Conservation (phyloP, 768 basidiomycete genomes). For the Butyriboletus loyo region DNA sequence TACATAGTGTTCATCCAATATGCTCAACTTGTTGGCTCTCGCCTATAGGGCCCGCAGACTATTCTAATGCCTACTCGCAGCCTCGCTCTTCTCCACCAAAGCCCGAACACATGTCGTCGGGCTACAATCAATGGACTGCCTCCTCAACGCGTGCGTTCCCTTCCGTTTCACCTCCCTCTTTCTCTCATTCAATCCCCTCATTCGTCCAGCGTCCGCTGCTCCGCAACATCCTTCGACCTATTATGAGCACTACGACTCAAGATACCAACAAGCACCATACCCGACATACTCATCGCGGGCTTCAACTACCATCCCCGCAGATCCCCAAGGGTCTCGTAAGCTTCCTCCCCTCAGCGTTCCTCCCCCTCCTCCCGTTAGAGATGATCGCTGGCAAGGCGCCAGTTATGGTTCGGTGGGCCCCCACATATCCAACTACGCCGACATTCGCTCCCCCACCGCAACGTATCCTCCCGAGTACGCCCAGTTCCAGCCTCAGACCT, state of each 20-base stretch:
- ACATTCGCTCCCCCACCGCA: constrained; percentile 63
- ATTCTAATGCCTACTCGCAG: constrained; percentile 59
- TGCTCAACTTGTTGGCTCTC: constrained; percentile 57
- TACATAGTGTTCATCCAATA: constrained; percentile 51
- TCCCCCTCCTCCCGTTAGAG: constrained; percentile 39
- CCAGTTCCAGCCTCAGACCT: constrained; percentile 39
- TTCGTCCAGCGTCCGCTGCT: constrained; percentile 35
- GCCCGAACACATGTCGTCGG: constrained; percentile 51
- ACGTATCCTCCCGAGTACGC: constrained; percentile 57
- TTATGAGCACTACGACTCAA: constrained; percentile 56
- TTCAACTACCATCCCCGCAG: constrained; percentile 46
- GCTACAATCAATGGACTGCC: constrained; percentile 45
- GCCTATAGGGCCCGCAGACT: constrained; percentile 57
- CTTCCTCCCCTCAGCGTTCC: constrained; percentile 54
- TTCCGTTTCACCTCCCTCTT: constrained; percentile 11
- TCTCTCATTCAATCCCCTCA: background rate
- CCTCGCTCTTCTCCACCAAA: constrained; percentile 62
- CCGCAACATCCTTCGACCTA: constrained; percentile 47
- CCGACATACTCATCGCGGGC: constrained; percentile 47
- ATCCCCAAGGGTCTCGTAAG: constrained; percentile 52
- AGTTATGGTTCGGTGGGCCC: constrained; percentile 36
- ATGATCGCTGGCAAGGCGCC: constrained; percentile 48
- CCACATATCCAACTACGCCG: constrained; percentile 35
- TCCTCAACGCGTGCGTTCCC: constrained; percentile 33
- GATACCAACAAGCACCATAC: constrained; percentile 42